Percentiles rank a stretch among this genome's conserved stretches.
Conservation (phyloP, 2,329 filamentous ascomycete species). For the Claviceps lovelessii region DNA sequence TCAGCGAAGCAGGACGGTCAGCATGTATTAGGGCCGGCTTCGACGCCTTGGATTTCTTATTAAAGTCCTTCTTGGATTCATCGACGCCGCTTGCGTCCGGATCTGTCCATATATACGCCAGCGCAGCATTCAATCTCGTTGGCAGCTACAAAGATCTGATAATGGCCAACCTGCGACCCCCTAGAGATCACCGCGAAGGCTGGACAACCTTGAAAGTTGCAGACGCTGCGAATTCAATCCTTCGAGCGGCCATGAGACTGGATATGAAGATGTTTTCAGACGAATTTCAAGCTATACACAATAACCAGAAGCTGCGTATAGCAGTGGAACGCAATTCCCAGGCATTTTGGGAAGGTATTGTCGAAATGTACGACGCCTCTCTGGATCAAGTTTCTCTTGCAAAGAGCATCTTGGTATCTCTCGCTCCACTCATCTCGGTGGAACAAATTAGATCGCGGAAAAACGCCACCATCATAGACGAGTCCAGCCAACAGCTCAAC, state of each 20-base stretch:
- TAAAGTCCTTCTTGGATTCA: conserved; percentile 40
- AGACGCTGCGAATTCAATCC: conserved; percentile 28
- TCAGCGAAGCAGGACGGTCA: conserved; percentile 42
- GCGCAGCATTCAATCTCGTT: conserved; percentile 51
- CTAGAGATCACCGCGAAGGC: conserved; percentile 16
- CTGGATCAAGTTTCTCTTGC: conserved; percentile 60
- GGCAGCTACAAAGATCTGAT: conserved; percentile 49
- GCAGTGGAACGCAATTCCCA: conserved; percentile 54
- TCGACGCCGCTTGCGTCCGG: conserved; percentile 30
- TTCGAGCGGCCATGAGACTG: conserved; percentile 41
- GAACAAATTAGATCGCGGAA: conserved; percentile 54
- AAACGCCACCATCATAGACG: conserved; percentile 25
- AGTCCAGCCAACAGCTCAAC: conserved; percentile 55
- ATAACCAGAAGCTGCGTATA: conserved; percentile 46
- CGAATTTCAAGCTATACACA: conserved; percentile 43
- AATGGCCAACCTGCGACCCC: conserved; percentile 20
- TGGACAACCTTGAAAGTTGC: conserved; percentile 27
- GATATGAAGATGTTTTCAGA: conserved; percentile 29
- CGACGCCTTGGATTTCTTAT: conserved; percentile 41
- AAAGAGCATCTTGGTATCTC: conserved; percentile 55
- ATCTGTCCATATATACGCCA: conserved; percentile 46
- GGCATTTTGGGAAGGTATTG: conserved; percentile 24
- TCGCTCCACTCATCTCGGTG: conserved; percentile 55
- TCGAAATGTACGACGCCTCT: conserved; percentile 65
- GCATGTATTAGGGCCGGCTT: conserved; percentile 52